These are phyloP conservation scores for Taphrina betulina DNA, from an alignment of 1,139 yeast genomes.

Conservation along the genomic window DNA sequence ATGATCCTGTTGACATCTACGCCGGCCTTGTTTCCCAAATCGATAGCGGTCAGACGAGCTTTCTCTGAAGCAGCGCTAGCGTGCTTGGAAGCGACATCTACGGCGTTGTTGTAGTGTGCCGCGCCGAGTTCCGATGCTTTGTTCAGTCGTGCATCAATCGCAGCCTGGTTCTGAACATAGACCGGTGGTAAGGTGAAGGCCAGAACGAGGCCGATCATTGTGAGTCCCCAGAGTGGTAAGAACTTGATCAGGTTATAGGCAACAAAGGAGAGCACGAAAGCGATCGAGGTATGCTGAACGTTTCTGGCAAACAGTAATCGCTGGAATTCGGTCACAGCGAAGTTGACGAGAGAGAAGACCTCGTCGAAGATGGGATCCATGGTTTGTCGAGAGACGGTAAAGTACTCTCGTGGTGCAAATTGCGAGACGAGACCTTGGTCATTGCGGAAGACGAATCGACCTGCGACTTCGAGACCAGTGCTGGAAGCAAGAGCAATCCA, in stretches of 20 bases:
- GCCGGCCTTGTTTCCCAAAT: constrained; percentile 29
- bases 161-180: constrained; percentile 71
- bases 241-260: constrained; percentile 72
- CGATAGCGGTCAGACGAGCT: constrained; percentile 23
- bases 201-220: constrained; percentile 52
- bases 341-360: constrained; percentile 39
- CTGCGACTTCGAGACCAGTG: constrained; percentile 34
- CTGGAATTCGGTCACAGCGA: constrained; percentile 49
- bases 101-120: constrained; percentile 19
- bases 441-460: constrained; percentile 28
- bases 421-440: constrained; percentile 32
- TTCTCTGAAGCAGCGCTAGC: constrained; percentile 26
- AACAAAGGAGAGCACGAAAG: constrained; percentile 65
- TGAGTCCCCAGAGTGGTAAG: constrained; percentile 70
- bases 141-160: constrained; percentile 72
- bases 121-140: constrained; percentile 53
- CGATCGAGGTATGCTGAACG: constrained; percentile 67
- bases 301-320: constrained; percentile 65
- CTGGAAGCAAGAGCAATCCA: constrained; percentile 34
- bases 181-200: constrained; percentile 75
- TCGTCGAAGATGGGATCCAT: constrained; percentile 43
- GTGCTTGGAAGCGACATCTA: constrained; percentile 15
- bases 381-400: constrained; percentile 27
- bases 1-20: constrained; percentile 22
- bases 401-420: constrained; percentile 22